phyloP scores from a whole-genome alignment of 345 rosid genomes.

The Syzygium jambos region DNA sequence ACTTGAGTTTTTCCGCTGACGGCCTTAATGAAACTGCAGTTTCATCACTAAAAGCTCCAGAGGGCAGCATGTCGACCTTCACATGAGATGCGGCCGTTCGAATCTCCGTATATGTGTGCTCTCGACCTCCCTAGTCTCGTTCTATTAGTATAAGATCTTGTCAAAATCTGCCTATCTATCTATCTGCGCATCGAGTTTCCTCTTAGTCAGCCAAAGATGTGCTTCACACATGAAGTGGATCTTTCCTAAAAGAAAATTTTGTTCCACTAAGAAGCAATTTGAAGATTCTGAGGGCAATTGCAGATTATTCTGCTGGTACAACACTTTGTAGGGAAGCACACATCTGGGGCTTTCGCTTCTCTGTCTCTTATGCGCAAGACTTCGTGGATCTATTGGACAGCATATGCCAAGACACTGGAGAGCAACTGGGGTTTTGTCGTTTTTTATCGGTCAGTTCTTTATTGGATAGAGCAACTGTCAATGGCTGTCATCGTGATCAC shows the following conservation, averaged over 20 bases:
- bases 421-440: background rate
- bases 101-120: background rate
- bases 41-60: background rate
- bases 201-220: background rate
- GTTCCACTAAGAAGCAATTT: background rate
- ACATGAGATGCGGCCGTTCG: background rate
- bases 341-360: background rate
- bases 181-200: background rate
- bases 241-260: background rate
- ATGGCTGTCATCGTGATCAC: background rate
- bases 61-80: background rate
- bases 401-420: background rate
- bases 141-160: background rate
- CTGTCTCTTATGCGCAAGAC: background rate
- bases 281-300: background rate
- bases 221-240: background rate
- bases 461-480: background rate
- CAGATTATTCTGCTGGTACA: background rate
- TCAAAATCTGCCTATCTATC: background rate
- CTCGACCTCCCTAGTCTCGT: background rate
- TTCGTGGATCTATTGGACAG: background rate
- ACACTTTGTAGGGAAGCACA: background rate
- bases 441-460: background rate
- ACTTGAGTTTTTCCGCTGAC: background rate
- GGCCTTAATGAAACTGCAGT: background rate